These are phyloP conservation scores for Microbotryum lychnidis-dioicae DNA, from an alignment of 1,284 basidiomycete genomes.

Conservation along the genomic window DNA sequence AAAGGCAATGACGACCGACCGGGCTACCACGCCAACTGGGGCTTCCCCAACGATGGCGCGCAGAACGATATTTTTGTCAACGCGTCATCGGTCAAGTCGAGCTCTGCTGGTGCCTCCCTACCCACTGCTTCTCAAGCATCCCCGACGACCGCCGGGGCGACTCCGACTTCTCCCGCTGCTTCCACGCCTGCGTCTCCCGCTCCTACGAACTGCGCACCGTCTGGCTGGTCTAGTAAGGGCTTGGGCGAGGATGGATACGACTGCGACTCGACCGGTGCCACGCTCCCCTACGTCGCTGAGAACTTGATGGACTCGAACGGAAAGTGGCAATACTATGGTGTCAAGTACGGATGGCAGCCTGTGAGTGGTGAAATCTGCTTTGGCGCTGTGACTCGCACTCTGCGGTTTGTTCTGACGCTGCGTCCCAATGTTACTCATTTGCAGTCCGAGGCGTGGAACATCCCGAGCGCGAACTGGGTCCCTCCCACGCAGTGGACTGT, in stretches of 20 bases:
- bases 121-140: neutral
- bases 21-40: conserved; percentile 10
- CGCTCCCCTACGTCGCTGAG: neutral
- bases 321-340: conserved; percentile 1
- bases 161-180: neutral
- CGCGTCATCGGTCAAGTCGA: neutral
- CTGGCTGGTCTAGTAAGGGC: neutral
- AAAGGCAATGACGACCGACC: conserved; percentile 9
- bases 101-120: no score
- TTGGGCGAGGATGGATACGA: neutral
- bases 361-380: neutral
- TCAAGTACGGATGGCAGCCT: conserved; percentile 6
- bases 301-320: neutral
- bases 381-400: no score
- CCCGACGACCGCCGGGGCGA: neutral
- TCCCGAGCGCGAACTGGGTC: no score
- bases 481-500: no score
- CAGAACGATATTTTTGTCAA: conserved; percentile 3
- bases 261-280: neutral
- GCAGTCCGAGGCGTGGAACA: no score
- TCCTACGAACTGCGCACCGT: neutral
- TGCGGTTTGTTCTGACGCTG: no score
- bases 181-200: neutral
- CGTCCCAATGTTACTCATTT: no score
- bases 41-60: conserved; percentile 3